Evolutionary conservation across 2,329 filamentous ascomycete species (phyloP).

Genomic region (Metarhizium robertsii): DNA sequence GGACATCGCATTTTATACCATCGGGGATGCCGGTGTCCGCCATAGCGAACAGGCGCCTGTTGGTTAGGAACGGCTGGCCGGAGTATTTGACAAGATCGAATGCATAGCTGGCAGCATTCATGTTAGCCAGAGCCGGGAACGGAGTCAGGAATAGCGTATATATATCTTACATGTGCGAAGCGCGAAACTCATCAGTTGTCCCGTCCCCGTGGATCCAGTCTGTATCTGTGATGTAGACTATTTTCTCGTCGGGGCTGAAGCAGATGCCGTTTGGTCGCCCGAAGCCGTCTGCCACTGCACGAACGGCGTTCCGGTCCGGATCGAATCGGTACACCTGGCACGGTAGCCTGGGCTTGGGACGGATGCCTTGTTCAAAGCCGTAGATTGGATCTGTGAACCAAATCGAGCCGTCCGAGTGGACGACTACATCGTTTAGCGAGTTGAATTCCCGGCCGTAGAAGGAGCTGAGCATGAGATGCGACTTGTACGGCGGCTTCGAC

Average conservation of each 20-base stretch:
- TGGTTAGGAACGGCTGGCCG: conserved; percentile 30
- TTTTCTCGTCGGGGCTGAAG: conserved; percentile 35
- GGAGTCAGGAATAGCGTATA: not conserved
- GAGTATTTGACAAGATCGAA: conserved; percentile 21
- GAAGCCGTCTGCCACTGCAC: conserved; percentile 38
- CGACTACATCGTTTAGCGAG: conserved; percentile 38
- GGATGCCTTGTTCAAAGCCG: conserved; percentile 36
- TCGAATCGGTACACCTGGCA: conserved; percentile 40
- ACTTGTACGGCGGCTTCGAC: conserved; percentile 19
- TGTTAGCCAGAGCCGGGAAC: not conserved
- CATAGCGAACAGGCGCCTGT: conserved; percentile 41
- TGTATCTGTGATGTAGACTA: conserved; percentile 36
- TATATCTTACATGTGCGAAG: conserved; percentile 17
- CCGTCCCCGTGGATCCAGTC: conserved; percentile 25
- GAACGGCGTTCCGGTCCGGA: conserved; percentile 25
- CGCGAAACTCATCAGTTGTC: conserved; percentile 15
- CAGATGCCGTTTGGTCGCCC: conserved; percentile 35
- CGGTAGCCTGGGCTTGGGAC: conserved; percentile 32
- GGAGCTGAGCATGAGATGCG: conserved; percentile 21
- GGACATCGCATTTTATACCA: conserved; percentile 35
- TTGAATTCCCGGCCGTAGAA: conserved; percentile 38
- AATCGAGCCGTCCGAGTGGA: conserved; percentile 30
- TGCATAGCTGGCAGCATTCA: conserved; percentile 18
- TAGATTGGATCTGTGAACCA: conserved; percentile 44
- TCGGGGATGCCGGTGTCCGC: conserved; percentile 36